phyloP scores from a whole-genome alignment of 1,284 basidiomycete species.

The Xerocomus nothofagi region DNA sequence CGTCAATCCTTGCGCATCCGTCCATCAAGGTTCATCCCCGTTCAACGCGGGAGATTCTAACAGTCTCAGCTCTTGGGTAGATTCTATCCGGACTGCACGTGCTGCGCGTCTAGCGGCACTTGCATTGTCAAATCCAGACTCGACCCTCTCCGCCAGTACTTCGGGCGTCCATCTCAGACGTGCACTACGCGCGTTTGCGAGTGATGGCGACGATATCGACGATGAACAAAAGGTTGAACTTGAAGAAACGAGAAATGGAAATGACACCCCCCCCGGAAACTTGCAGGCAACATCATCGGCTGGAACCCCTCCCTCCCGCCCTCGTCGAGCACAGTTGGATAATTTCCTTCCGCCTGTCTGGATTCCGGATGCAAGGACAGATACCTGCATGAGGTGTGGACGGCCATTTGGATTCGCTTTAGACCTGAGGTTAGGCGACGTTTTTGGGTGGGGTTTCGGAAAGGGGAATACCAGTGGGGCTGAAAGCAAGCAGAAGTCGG shows the following conservation, averaged over 20 bases:
- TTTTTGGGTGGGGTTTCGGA: conserved; percentile 31
- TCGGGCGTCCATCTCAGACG: conserved; percentile 73
- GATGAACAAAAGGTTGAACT: conserved; percentile 13
- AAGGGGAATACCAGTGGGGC: conserved; percentile 10
- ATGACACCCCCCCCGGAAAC: conserved; percentile 10
- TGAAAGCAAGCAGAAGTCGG: conserved; percentile 17
- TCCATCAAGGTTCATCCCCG: conserved; percentile 10
- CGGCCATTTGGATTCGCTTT: conserved; percentile 69
- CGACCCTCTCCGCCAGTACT: conserved; percentile 74
- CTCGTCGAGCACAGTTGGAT: conserved; percentile 49
- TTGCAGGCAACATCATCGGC: background rate
- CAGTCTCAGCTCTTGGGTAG: conserved; percentile 52
- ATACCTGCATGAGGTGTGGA: conserved; percentile 82
- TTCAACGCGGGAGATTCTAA: conserved; percentile 2
- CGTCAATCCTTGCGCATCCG: background rate
- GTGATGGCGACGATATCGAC: conserved; percentile 20
- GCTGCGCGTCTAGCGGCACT: conserved; percentile 64
- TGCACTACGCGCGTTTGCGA: conserved; percentile 65
- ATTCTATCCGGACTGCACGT: conserved; percentile 71
- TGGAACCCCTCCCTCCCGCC: background rate
- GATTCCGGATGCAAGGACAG: conserved; percentile 84
- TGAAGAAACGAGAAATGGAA: conserved; percentile 24
- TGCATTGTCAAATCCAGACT: conserved; percentile 69
- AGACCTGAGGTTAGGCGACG: conserved; percentile 28
- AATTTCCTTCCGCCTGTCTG: conserved; percentile 91